Evolutionary conservation across 192 early-diverging fungal genomes (phyloP).

Genomic region (Rhizoclosmatium sp.): DNA sequence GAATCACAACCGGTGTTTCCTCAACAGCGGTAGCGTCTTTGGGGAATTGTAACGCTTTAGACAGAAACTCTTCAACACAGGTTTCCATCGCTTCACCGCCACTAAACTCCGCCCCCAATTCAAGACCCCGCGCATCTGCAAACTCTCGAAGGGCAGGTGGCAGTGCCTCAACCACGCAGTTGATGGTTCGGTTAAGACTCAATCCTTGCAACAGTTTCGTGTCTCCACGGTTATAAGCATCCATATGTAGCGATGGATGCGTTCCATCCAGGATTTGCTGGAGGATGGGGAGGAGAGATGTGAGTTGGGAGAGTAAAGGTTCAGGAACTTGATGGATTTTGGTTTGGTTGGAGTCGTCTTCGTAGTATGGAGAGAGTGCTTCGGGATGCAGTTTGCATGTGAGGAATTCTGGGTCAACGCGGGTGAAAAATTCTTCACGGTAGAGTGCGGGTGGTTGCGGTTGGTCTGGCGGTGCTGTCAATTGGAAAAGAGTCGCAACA

Average conservation of each 20-base stretch:
- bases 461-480: neutral
- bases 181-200: too few relatives aligned
- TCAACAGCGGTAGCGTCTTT: too few relatives aligned
- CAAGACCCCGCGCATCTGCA: neutral
- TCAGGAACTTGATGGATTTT: neutral
- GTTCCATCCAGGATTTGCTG: neutral
- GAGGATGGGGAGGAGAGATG: neutral
- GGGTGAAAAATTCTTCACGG: neutral
- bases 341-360: neutral
- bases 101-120: neutral
- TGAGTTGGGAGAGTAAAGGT: neutral
- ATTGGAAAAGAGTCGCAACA: neutral
- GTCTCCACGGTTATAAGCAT: neutral
- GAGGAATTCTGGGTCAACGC: neutral
- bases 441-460: conserved; percentile 1
- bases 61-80: too few relatives aligned
- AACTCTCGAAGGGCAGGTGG: too few relatives aligned
- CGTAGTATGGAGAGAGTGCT: conserved; percentile 1
- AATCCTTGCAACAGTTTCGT: neutral
- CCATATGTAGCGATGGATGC: neutral
- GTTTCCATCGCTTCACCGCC: neutral
- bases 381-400: conserved; percentile 6
- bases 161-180: too few relatives aligned
- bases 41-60: too few relatives aligned
- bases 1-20: too few relatives aligned